These are phyloP conservation scores for Podospora comata DNA, from an alignment of 495 filamentous ascomycete genomes.

Conservation along the genomic window DNA sequence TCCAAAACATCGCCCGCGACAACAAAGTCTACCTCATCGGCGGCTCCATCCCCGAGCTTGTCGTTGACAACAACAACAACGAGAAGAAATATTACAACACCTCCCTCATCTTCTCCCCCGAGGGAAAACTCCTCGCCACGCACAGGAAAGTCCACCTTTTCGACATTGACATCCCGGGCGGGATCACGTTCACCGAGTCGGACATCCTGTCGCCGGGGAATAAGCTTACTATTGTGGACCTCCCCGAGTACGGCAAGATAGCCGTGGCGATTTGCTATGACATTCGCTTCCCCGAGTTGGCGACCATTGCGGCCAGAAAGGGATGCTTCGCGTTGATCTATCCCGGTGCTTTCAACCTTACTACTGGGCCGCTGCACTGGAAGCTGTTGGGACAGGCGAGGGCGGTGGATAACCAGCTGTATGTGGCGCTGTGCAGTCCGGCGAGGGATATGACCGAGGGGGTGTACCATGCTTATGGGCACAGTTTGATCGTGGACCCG, in stretches of 20 bases:
- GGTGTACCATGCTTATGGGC: constrained; percentile 85
- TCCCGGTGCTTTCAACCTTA: constrained; percentile 93
- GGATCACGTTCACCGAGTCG: constrained; percentile 86
- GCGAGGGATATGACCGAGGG: constrained; percentile 69
- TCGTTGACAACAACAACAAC: constrained; percentile 14
- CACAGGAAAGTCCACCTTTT: constrained; percentile 98
- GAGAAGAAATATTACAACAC: constrained; percentile 79
- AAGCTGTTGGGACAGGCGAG: constrained; percentile 74
- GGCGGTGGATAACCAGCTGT: constrained; percentile 92
- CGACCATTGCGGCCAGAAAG: constrained; percentile 76
- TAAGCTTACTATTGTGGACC: constrained; percentile 73
- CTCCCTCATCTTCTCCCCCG: constrained; percentile 73
- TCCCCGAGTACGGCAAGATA: constrained; percentile 81
- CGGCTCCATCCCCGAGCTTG: constrained; percentile 86
- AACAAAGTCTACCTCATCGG: constrained; percentile 77
- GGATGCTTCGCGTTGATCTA: constrained; percentile 79
- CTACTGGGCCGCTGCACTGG: constrained; percentile 92
- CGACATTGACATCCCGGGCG: constrained; percentile 96
- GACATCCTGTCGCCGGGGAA: constrained; percentile 83
- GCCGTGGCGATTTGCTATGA: constrained; percentile 95
- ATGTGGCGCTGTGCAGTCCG: constrained; percentile 88
- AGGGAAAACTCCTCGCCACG: constrained; percentile 72
- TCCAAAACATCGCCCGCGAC: constrained; percentile 73
- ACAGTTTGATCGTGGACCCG: constrained; percentile 85
- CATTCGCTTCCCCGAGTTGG: constrained; percentile 91